Evolutionary conservation across 306 rosid genomes (phyloP), one percentile per base, ranked within the genome.

Genomic region (Inga leiocalycina): DNA sequence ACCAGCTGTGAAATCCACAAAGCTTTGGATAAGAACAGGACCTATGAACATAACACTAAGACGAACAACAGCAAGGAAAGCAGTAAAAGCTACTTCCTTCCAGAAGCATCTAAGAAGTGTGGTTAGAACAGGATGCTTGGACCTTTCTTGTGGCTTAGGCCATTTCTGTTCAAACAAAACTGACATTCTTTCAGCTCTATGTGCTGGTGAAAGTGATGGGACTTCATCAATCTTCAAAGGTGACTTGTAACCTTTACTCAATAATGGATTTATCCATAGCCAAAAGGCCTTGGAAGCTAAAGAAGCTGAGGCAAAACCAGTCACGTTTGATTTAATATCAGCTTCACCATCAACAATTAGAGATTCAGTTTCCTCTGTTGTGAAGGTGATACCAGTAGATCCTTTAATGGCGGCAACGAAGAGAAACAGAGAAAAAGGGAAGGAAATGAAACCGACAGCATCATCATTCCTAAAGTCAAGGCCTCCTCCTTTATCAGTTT

Each of bases 191-290:
- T 88, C 94, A 39, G 99, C 99, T 75, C 86, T 88, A 56, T 96
- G 97, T 35, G 88, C 88, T 0, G 94, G 94, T 0, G 98, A 90
- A 81, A 96, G 97, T 1, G 49, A 30, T 3, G 99, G 99, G 66
- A 96, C 79, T 14, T 96, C 90, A 45, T 96, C 97, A 9, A 91
- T 80, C 45, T 77, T 89, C 43, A 96, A 84, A 0, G 98, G 97
- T 3, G 94, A 78, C 20, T 67, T 56, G 79, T 93, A 91, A 68
- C 99, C 99, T 89, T 91, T 90, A 24, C 86, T 89, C 80, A 96
- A 85, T 81, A 96, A 82, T 30, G 99, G 99, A 81, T 96, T 96
- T 86, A 96, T 84, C 99, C 99, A 96, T 75, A 91, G 48, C 99
- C 97, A 93, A 71, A 93, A 91, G 39, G 96, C 91, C 82, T 85